phyloP scores from a whole-genome alignment of 306 rosid species.

The Psophocarpus tetragonolobus region DNA sequence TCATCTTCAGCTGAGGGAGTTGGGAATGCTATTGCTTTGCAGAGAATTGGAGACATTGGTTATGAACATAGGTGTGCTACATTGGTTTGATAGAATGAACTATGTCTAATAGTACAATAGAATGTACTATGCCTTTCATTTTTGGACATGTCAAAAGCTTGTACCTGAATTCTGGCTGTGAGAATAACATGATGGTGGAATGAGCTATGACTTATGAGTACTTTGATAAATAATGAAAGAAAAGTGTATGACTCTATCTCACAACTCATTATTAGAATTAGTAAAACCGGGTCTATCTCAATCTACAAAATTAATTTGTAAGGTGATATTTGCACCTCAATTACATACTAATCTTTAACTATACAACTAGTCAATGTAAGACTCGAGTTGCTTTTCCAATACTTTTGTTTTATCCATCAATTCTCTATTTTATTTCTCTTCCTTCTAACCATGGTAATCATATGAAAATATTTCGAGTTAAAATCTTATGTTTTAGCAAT shows the following conservation, averaged over 20 bases:
- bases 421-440: neutral
- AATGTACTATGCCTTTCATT: neutral
- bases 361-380: no score
- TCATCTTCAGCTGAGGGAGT: neutral
- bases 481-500: no score
- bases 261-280: no score
- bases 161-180: neutral
- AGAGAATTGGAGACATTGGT: neutral
- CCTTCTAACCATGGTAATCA: neutral
- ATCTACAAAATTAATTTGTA: no score
- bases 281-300: no score
- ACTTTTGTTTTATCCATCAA: neutral
- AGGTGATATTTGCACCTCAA: no score
- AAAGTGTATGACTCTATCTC: neutral
- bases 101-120: neutral
- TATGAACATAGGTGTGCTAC: neutral
- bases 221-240: neutral
- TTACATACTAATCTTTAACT: no score
- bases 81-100: neutral
- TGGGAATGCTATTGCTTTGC: neutral
- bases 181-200: slow-evolving; percentile 1
- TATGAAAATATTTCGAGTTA: no score
- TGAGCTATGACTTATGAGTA: neutral
- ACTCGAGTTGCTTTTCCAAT: no score
- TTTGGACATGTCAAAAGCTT: slow-evolving; percentile 11